Conservation (phyloP, 116 monocot species). For the Iris pallida region DNA sequence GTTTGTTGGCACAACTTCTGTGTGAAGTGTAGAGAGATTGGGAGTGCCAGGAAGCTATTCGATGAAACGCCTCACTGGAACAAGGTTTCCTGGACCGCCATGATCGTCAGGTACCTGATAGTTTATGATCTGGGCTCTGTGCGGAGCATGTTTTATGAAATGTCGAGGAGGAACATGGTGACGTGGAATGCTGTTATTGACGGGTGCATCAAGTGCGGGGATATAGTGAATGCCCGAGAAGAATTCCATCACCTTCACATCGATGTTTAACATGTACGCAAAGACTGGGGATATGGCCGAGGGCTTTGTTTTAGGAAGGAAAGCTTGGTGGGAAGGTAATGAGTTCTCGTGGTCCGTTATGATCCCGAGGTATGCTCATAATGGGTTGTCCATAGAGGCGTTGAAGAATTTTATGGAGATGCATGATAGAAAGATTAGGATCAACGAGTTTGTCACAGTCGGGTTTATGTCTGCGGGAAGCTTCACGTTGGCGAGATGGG, state of each 20-base stretch:
- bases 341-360: slow-evolving; percentile 59
- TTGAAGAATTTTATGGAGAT: slow-evolving; percentile 51
- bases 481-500: slow-evolving; percentile 42
- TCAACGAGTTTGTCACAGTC: slow-evolving; percentile 41
- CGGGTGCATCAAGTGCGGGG: slow-evolving; percentile 50
- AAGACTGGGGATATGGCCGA: slow-evolving; percentile 61
- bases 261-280: slow-evolving; percentile 48
- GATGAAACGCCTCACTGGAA: slow-evolving; percentile 27
- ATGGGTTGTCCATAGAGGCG: slow-evolving; percentile 40
- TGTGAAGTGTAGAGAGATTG: slow-evolving; percentile 23
- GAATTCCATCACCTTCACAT: slow-evolving; percentile 39
- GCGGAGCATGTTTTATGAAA: slow-evolving; percentile 36
- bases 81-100: slow-evolving; percentile 47
- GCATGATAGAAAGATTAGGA: slow-evolving; percentile 20
- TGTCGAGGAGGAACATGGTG: slow-evolving; percentile 41
- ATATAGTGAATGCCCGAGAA: slow-evolving; percentile 49
- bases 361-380: slow-evolving; percentile 64
- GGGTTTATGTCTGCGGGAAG: slow-evolving; percentile 63
- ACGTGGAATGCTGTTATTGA: slow-evolving; percentile 60
- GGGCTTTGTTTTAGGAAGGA: slow-evolving; percentile 44
- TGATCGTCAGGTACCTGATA: slow-evolving; percentile 28
- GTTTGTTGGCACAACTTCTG: slow-evolving; percentile 54
- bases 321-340: slow-evolving; percentile 20
- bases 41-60: slow-evolving; percentile 29
- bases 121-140: slow-evolving; percentile 24